These are phyloP conservation scores for Ophiostoma himal-ulmi DNA, from an alignment of 2,329 filamentous ascomycete species.

Conservation along the genomic window DNA sequence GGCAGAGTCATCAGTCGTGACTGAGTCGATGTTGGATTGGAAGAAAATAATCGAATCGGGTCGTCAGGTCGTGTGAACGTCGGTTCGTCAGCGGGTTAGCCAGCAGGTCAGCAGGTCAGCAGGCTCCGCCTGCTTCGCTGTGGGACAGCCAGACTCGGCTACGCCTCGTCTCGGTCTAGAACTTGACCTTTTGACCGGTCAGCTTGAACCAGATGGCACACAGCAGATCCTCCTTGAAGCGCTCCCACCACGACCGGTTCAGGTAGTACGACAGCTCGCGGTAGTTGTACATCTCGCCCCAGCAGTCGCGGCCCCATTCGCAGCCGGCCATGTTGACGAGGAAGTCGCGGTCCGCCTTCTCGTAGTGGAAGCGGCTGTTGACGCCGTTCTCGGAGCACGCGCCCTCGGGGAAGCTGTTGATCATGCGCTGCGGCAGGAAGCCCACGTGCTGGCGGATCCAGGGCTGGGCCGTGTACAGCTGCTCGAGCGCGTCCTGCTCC, in stretches of 20 bases:
- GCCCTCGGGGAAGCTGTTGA: slow-evolving; percentile 89
- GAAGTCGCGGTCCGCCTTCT: slow-evolving; percentile 80
- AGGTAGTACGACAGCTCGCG: slow-evolving; percentile 84
- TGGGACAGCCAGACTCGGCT: no score
- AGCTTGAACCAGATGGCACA: slow-evolving; percentile 58
- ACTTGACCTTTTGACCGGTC: slow-evolving; percentile 55
- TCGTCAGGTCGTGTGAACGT: slow-evolving; percentile 12
- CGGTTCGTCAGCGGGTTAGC: no score
- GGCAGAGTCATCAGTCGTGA: neutral
- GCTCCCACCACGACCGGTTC: slow-evolving; percentile 77
- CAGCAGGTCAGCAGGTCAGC: neutral
- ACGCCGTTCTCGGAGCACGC: slow-evolving; percentile 76
- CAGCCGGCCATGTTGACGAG: slow-evolving; percentile 98
- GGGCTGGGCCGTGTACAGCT: slow-evolving; percentile 83
- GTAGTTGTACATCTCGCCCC: slow-evolving; percentile 96
- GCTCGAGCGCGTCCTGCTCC: slow-evolving; percentile 91
- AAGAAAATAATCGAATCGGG: neutral
- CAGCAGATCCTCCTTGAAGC: slow-evolving; percentile 61
- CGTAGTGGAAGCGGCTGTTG: slow-evolving; percentile 77
- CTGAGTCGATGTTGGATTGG: neutral
- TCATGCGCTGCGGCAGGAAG: slow-evolving; percentile 83
- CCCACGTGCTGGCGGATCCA: slow-evolving; percentile 86
- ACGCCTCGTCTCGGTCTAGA: slow-evolving; percentile 33
- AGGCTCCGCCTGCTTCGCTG: no score
- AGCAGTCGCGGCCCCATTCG: slow-evolving; percentile 94